Conservation (phyloP, 2,329 filamentous ascomycete species). For the Colletotrichum eleusines region DNA sequence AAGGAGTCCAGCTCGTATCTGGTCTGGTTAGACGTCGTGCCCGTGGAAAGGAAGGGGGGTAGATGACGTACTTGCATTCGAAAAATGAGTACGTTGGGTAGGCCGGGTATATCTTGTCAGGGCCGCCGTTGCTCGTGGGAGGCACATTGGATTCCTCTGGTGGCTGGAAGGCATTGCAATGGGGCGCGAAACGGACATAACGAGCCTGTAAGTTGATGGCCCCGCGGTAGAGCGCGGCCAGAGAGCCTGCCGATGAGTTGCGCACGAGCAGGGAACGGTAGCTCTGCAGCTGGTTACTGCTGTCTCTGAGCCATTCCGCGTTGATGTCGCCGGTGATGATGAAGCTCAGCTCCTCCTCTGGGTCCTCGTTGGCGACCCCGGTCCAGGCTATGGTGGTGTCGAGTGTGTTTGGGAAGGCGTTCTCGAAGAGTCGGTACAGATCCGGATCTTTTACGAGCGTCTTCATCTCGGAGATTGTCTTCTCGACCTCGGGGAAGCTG, state of each 20-base stretch:
- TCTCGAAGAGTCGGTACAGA: slow-evolving; percentile 77
- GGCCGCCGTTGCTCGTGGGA: slow-evolving; percentile 68
- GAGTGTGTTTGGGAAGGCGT: slow-evolving; percentile 80
- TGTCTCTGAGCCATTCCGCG: slow-evolving; percentile 94
- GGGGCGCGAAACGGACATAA: slow-evolving; percentile 77
- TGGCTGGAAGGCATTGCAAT: slow-evolving; percentile 96
- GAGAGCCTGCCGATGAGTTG: slow-evolving; percentile 63
- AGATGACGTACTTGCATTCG: slow-evolving; percentile 78
- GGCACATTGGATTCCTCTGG: slow-evolving; percentile 78
- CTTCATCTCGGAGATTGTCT: slow-evolving; percentile 78
- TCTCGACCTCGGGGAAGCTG: slow-evolving; percentile 80
- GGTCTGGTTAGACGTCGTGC: background rate
- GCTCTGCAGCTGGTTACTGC: slow-evolving; percentile 81
- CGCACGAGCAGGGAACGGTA: slow-evolving; percentile 75
- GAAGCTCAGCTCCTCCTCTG: slow-evolving; percentile 73
- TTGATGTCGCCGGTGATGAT: slow-evolving; percentile 91
- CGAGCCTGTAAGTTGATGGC: slow-evolving; percentile 82
- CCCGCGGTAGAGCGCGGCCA: slow-evolving; percentile 78
- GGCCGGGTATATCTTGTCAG: slow-evolving; percentile 58
- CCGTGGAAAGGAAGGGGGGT: too few species aligned
- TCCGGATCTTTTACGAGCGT: slow-evolving; percentile 80
- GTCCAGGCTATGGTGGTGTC: slow-evolving; percentile 80
- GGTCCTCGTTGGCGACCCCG: slow-evolving; percentile 67
- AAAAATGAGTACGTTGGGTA: slow-evolving; percentile 81
- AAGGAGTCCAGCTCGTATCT: slow-evolving; percentile 89